Conservation (phyloP, 331 rosid species). For the Rhamnella rubrinervis region DNA sequence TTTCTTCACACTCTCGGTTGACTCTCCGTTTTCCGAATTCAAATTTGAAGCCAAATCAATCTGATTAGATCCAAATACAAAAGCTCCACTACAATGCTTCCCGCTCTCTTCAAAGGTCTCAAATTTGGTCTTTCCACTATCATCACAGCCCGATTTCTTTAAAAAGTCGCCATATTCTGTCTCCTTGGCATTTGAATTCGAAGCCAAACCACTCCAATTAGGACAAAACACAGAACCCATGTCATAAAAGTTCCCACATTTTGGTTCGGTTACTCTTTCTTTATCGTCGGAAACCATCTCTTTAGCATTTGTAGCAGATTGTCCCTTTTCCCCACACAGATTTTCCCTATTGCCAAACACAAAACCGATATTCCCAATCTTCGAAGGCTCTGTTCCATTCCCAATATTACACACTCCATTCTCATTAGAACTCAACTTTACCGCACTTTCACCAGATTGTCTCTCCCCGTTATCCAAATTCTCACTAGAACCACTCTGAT, state of each 20-base stretch:
- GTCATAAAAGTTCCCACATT: slow-evolving; percentile 5
- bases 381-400: slow-evolving; percentile 22
- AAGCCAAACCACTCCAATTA: slow-evolving; percentile 21
- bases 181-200: slow-evolving; percentile 21
- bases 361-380: slow-evolving; percentile 34
- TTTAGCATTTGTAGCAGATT: slow-evolving; percentile 13
- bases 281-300: slow-evolving; percentile 22
- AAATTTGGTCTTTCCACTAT: slow-evolving; percentile 22
- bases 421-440: slow-evolving; percentile 11
- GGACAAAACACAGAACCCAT: slow-evolving; percentile 33
- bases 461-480: slow-evolving; percentile 31
- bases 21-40: slow-evolving; percentile 31
- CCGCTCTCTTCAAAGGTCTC: slow-evolving; percentile 23
- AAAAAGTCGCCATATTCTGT: slow-evolving; percentile 23
- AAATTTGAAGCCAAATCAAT: slow-evolving; percentile 13
- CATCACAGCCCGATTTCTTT: slow-evolving; percentile 16
- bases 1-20: not conserved
- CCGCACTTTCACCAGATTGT: slow-evolving; percentile 3
- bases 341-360: slow-evolving; percentile 36
- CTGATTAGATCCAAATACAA: slow-evolving; percentile 28
- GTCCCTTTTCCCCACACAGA: slow-evolving; percentile 12
- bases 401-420: slow-evolving; percentile 13
- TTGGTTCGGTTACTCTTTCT: slow-evolving; percentile 15
- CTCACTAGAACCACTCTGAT: slow-evolving; percentile 18
- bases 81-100: slow-evolving; percentile 22